Base-by-base conservation (phyloP, 208 protist species). In the Wallacemonas sp. region DNA sequence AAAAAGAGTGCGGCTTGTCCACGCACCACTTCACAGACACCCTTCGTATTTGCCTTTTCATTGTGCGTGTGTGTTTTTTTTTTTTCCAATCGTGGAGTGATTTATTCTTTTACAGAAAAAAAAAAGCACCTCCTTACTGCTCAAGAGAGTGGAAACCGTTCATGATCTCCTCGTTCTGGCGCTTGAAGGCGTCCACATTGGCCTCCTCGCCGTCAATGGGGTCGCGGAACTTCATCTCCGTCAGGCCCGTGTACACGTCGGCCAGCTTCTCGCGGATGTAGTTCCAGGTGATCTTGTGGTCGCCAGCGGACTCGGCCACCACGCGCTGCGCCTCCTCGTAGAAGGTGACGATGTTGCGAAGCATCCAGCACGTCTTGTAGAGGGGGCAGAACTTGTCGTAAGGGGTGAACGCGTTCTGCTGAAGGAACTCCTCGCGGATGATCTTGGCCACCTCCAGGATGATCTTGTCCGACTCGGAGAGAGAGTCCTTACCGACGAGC, bases 401-500 rank as follows among this genome's bases (percentile, higher is more conserved):
- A 52, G 84, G 59, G 22, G 98, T 98, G 91, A 99, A 99, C 65
- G 97, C 96, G 84, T 99, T 99, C 87, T 99, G 99, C 84, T 99
- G 98, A 0, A 99, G 85, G 84, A 99, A 99, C 86, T 99, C 99
- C 79, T 99, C 99, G 61, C 97, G 97, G 74, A 99, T 97, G 57
- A 99, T 78, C 81, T 98, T 98, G 32, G 99, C 98, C 33, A 99
- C 93, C 87, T 99, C 99, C 7, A 99, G 88, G 36, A 97, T 99
- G 74, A 99, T 95, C 81, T 99, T 99, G 72, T 99, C 99, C 25
- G 86, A 91, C 87, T 99, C 99, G 63, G 94, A 97, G 12, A 99
- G 90, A n/a, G 99, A 99, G 76, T 99, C 99, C 86, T 99, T 98
- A 69, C 99, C 99, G 57, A 99, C 99, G 41, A 99, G 91, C 88